Evolutionary conservation across 2,329 filamentous ascomycete genomes (phyloP), one percentile per base, ranked within the genome.

Genomic region (Emergomyces orientalis): DNA sequence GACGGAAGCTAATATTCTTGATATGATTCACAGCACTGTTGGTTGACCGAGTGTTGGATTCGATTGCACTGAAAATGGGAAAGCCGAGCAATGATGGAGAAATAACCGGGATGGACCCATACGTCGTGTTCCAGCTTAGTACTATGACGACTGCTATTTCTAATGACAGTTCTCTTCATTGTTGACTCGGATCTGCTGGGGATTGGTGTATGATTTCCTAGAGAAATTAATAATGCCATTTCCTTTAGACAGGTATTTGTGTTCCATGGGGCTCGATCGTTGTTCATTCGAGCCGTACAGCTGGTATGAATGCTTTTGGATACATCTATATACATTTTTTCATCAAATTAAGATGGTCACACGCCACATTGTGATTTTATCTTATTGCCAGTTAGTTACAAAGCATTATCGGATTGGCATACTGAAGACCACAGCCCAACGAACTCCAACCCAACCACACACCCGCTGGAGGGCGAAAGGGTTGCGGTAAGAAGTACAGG

Each of bases 31-130:
- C 54, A 62, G 61, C 55, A 8, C 30, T 62, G 13, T 49, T 62
- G 61, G 54, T 58, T 34, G 61, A 62, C 17, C 41, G 61, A 25
- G 4, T 49, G 30, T 49, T 62, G 8, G 54, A 57, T 45, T 62
- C 17, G 22, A 32, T 58, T 37, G 61, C 61, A 14, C 39, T 56
- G 39, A 43, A 34, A 56, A 19, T 14, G 25, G 43, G 3, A 27
- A 57, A 41, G 13, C 32, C 39, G 17, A 13, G 2, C 5, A n/a
- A 32, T 30, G n/a, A 61, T 19, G 27, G 49, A 25, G 60, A 54
- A 43, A 51, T 25, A 34, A 34, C 27, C 22, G 59, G 41, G 17
- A 41, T 19, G 19, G 34, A 32, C 19, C 41, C 49, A n/a, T 25
- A 41, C 25, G 3, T 13, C 4, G 45, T 61, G 52, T 45, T 51